Evolutionary conservation across 1,284 basidiomycete species (phyloP).

Genomic region (Bjerkandera adusta): DNA sequence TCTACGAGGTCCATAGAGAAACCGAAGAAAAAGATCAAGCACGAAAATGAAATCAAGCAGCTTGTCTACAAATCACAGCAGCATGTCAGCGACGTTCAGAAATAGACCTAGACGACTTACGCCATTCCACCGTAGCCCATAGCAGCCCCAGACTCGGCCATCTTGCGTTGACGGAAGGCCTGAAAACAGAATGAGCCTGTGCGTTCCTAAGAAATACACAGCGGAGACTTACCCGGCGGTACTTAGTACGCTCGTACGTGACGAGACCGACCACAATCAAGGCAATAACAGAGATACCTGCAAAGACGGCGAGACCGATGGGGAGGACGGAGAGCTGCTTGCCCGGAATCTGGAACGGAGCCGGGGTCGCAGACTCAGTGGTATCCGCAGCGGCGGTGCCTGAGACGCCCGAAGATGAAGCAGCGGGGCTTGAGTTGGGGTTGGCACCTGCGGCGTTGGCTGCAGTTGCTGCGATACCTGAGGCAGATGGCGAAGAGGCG

Average conservation of each 20-base stretch:
- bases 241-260: slow-evolving; percentile 79
- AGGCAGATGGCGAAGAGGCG: slow-evolving; percentile 20
- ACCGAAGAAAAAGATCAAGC: slow-evolving; percentile 6
- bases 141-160: slow-evolving; percentile 59
- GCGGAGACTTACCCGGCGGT: slow-evolving; percentile 57
- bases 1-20: slow-evolving; percentile 3
- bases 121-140: slow-evolving; percentile 66
- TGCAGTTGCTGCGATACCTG: slow-evolving; percentile 25
- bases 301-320: slow-evolving; percentile 78
- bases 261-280: slow-evolving; percentile 77
- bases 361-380: slow-evolving; percentile 35
- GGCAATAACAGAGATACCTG: slow-evolving; percentile 76
- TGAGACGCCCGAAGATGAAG: slow-evolving; percentile 16
- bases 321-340: slow-evolving; percentile 72
- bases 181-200: slow-evolving; percentile 29
- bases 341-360: slow-evolving; percentile 65
- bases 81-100: neutral
- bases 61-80: slow-evolving; percentile 11
- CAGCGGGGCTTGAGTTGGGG: slow-evolving; percentile 7
- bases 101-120: slow-evolving; percentile 32
- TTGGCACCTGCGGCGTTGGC: slow-evolving; percentile 32
- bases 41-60: slow-evolving; percentile 14
- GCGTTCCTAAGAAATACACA: neutral
- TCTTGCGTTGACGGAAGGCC: slow-evolving; percentile 73
- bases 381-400: slow-evolving; percentile 38